Conservation (phyloP, 192 early-diverging fungal genomes). For the Ramicandelaber brevisporus region DNA sequence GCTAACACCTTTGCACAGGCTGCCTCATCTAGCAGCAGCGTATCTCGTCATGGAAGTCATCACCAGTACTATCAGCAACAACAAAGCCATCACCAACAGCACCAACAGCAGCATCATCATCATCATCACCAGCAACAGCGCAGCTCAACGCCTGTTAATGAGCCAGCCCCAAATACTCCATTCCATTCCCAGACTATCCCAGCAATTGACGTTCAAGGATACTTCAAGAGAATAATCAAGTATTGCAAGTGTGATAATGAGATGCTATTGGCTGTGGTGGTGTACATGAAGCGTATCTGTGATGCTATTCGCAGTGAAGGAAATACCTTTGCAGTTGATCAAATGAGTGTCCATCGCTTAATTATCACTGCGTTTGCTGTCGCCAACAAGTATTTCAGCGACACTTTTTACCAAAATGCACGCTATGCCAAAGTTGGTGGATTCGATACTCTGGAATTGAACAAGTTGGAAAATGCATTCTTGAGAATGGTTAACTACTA, state of each 20-base stretch:
- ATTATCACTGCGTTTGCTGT: constrained; percentile 74
- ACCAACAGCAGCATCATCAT: too few species aligned
- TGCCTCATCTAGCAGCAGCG: too few species aligned
- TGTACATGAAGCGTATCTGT: constrained; percentile 74
- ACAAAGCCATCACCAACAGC: too few species aligned
- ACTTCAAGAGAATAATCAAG: constrained; percentile 67
- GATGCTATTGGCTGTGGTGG: constrained; percentile 62
- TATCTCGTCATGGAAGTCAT: too few species aligned
- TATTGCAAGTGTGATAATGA: constrained; percentile 85
- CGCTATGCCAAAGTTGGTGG: constrained; percentile 65
- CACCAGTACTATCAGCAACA: too few species aligned
- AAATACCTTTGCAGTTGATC: constrained; percentile 59
- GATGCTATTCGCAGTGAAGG: constrained; percentile 16
- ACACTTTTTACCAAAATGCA: constrained; percentile 83
- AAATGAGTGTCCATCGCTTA: constrained; percentile 79
- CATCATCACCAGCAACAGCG: too few species aligned
- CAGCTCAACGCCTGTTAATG: too few species aligned
- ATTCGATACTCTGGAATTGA: constrained; percentile 53
- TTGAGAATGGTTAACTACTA: constrained; percentile 43
- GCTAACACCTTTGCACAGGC: too few species aligned
- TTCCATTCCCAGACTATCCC: constrained; percentile 84
- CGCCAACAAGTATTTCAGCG: constrained; percentile 70
- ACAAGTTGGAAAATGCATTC: constrained; percentile 57
- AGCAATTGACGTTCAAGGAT: constrained; percentile 66
- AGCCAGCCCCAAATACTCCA: too few species aligned